phyloP scores from a whole-genome alignment of 768 basidiomycete genomes.

The Cyathus striatus region DNA sequence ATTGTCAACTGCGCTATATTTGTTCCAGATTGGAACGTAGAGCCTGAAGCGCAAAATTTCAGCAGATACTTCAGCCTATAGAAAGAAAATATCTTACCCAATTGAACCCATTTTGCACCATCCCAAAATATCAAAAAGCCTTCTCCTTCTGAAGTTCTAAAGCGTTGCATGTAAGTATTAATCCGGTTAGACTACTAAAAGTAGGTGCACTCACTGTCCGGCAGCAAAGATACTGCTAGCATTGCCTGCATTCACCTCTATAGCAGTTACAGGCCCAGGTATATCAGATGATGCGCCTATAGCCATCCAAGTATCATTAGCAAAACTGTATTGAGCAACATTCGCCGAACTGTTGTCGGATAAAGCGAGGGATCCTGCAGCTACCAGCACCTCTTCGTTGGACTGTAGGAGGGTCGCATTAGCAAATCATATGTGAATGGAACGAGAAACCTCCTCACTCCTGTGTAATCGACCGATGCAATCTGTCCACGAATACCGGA shows the following conservation, averaged over 20 bases:
- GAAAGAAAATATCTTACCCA: conserved; percentile 39
- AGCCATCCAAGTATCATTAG: conserved; percentile 70
- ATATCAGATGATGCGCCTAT: conserved; percentile 57
- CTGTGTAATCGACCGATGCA: conserved; percentile 72
- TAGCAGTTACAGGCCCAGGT: conserved; percentile 87
- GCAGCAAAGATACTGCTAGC: conserved; percentile 84
- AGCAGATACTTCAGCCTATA: conserved; percentile 1
- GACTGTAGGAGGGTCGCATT: conserved; percentile 30
- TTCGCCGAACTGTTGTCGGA: conserved; percentile 60
- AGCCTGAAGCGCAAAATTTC: conserved; percentile 34
- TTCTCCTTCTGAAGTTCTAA: conserved; percentile 53
- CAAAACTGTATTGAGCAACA: conserved; percentile 68
- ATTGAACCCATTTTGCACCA: conserved; percentile 65
- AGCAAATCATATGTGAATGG: conserved; percentile 1
- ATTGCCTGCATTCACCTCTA: conserved; percentile 81
- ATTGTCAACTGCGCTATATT: conserved; percentile 80
- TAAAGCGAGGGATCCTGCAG: conserved; percentile 74
- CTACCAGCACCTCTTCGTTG: conserved; percentile 66
- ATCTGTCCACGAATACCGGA: conserved; percentile 80
- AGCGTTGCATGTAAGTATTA: conserved; percentile 4
- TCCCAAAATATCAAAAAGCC: conserved; percentile 85
- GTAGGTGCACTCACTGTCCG: conserved; percentile 58
- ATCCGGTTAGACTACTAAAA: background rate
- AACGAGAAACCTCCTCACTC: conserved; percentile 45
- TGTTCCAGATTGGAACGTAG: conserved; percentile 48